phyloP scores from a whole-genome alignment of 768 basidiomycete species.

The Psilocybe subaeruginosa region DNA sequence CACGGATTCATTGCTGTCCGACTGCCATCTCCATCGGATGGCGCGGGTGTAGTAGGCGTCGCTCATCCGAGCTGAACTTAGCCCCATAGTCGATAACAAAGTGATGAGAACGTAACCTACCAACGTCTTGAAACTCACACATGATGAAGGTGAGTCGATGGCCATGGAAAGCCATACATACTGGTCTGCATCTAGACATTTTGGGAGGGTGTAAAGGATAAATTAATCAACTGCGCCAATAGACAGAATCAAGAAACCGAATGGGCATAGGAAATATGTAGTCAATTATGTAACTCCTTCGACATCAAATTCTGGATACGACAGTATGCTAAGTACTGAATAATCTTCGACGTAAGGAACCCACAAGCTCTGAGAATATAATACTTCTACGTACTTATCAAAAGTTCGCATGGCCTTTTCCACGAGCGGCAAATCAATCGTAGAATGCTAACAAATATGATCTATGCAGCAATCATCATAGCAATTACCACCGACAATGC shows the following conservation, averaged over 20 bases:
- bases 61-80: too few relatives aligned
- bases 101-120: too few relatives aligned
- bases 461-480: constrained; percentile 4
- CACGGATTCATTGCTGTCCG: constrained; percentile 5
- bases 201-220: too few relatives aligned
- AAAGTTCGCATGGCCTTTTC: neutral
- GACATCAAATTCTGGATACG: neutral
- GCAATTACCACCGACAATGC: constrained; percentile 15
- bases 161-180: too few relatives aligned
- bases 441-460: neutral
- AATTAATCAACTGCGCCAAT: too few relatives aligned
- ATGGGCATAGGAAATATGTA: neutral
- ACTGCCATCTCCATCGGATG: constrained; percentile 3
- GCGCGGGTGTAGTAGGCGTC: neutral
- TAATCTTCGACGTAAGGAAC: neutral
- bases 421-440: neutral
- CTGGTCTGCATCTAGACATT: too few relatives aligned
- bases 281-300: neutral
- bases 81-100: too few relatives aligned
- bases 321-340: neutral
- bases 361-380: neutral
- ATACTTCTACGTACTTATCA: neutral
- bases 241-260: neutral
- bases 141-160: too few relatives aligned
- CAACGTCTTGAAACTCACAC: too few relatives aligned